phyloP scores from a whole-genome alignment of 352 stramenopile genomes.

The Globisporangium spinosum region DNA sequence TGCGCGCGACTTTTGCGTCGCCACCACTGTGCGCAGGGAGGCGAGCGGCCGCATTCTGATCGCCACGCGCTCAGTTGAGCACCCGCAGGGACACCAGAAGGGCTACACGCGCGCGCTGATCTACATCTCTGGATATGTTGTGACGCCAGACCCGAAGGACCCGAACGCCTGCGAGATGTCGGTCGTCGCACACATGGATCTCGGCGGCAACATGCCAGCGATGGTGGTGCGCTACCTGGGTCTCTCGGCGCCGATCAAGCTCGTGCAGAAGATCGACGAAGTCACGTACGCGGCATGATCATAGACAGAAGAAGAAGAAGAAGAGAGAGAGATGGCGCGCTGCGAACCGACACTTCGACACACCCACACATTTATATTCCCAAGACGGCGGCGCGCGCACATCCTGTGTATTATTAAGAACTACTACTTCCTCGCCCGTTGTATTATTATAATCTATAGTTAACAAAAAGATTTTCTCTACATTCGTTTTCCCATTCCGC shows the following conservation, averaged over 20 bases:
- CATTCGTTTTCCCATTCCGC: neutral
- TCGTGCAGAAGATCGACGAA: constrained; percentile 71
- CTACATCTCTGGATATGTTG: constrained; percentile 67
- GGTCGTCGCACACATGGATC: constrained; percentile 75
- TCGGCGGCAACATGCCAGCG: constrained; percentile 62
- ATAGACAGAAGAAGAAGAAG: neutral
- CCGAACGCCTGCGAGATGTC: constrained; percentile 60
- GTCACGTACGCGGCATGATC: constrained; percentile 24
- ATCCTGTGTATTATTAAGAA: constrained; percentile 8
- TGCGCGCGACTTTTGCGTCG: constrained; percentile 67
- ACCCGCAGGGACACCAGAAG: constrained; percentile 41
- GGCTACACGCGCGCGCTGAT: constrained; percentile 45
- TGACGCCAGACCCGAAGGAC: constrained; percentile 58
- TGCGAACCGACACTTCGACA: neutral
- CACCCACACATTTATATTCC: neutral
- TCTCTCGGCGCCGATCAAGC: constrained; percentile 76
- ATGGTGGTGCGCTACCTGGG: constrained; percentile 75
- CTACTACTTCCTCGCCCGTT: constrained; percentile 1
- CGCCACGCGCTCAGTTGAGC: constrained; percentile 67
- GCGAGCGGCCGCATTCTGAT: constrained; percentile 54
- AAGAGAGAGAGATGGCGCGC: neutral
- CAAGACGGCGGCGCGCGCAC: neutral
- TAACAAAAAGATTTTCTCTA: neutral
- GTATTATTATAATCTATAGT: constrained; percentile 11
- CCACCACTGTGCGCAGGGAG: constrained; percentile 51